These are phyloP conservation scores for Trichoderma orchidacearum DNA, from an alignment of 495 filamentous ascomycete species.

Conservation along the genomic window DNA sequence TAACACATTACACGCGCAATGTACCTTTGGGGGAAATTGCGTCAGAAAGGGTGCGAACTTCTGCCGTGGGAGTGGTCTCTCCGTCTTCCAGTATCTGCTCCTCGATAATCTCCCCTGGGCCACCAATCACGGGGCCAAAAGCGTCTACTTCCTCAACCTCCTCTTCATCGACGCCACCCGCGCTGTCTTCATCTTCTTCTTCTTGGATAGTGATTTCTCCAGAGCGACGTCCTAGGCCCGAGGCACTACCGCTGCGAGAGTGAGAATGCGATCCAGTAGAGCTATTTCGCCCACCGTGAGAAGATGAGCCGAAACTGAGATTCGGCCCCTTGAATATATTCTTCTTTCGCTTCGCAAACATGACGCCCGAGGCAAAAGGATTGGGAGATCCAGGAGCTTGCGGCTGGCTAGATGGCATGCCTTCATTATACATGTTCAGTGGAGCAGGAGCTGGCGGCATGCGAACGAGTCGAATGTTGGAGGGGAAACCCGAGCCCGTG, in stretches of 20 bases:
- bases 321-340: slow-evolving; percentile 83
- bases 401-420: slow-evolving; percentile 18
- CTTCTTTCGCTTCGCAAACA: slow-evolving; percentile 85
- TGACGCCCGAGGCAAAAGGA: slow-evolving; percentile 35
- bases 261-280: slow-evolving; percentile 18
- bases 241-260: slow-evolving; percentile 38
- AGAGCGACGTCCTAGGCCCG: slow-evolving; percentile 37
- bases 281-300: slow-evolving; percentile 14
- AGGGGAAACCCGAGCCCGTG: slow-evolving; percentile 64
- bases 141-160: slow-evolving; percentile 50
- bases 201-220: slow-evolving; percentile 72
- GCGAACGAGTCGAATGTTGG: slow-evolving; percentile 74
- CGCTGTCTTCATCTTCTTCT: slow-evolving; percentile 56
- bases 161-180: slow-evolving; percentile 13
- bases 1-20: background rate
- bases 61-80: slow-evolving; percentile 5
- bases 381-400: slow-evolving; percentile 26
- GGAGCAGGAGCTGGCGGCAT: slow-evolving; percentile 19
- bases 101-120: slow-evolving; percentile 38
- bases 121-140: slow-evolving; percentile 38
- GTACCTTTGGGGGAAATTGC: background rate
- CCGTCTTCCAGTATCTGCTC: slow-evolving; percentile 37
- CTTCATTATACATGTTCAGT: slow-evolving; percentile 38
- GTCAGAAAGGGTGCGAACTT: background rate
- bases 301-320: slow-evolving; percentile 30